Evolutionary conservation across 192 early-diverging fungal species (phyloP).

Genomic region (Chytriomyces confervae): DNA sequence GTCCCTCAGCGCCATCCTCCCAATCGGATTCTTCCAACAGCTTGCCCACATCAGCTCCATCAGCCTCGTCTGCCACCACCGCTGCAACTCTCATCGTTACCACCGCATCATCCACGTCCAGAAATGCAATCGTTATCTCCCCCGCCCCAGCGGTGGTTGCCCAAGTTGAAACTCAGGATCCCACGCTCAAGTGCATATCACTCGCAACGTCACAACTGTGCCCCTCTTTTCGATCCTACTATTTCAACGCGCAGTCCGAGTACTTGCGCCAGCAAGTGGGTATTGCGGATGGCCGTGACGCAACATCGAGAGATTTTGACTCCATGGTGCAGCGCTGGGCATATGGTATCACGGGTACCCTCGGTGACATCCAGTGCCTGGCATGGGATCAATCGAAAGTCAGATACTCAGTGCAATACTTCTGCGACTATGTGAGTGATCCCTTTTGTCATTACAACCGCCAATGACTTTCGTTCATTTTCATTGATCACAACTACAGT

Average conservation of each 20-base stretch:
- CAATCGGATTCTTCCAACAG: neutral
- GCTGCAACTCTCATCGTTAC: neutral
- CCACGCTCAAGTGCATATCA: conserved; percentile 3
- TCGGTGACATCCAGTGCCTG: neutral
- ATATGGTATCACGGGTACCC: neutral
- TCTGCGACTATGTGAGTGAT: conserved; percentile 19
- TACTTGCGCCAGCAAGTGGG: conserved; percentile 1
- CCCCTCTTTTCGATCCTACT: conserved; percentile 14
- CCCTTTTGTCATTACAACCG: neutral
- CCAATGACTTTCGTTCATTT: neutral
- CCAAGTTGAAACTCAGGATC: neutral
- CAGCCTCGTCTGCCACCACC: neutral
- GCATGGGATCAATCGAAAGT: conserved; percentile 13
- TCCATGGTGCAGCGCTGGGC: neutral
- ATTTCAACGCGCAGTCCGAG: conserved; percentile 18
- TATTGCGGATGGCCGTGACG: neutral
- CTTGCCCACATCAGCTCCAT: neutral
- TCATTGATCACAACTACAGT: neutral
- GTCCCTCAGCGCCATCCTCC: neutral
- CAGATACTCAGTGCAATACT: conserved; percentile 21
- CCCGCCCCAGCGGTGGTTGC: neutral
- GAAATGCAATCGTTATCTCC: neutral
- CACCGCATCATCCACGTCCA: neutral
- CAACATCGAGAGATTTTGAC: neutral
- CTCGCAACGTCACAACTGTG: conserved; percentile 4